Conservation (phyloP, 108 stramenopile genomes). For the Discostella stelligeroides region DNA sequence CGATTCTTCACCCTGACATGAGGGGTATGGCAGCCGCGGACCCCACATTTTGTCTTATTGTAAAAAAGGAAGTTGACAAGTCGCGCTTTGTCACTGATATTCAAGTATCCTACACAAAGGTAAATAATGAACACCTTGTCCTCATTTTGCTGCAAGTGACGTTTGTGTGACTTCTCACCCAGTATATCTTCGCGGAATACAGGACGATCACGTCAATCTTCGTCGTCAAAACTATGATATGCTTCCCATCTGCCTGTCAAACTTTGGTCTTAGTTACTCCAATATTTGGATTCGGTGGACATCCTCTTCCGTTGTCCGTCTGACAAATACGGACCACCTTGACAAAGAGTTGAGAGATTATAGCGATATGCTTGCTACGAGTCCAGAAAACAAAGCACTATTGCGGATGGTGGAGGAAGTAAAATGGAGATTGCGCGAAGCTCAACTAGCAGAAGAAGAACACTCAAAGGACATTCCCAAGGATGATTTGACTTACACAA, state of each 20-base stretch:
- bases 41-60: slow-evolving; percentile 37
- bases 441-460: slow-evolving; percentile 42
- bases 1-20: slow-evolving; percentile 30
- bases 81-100: slow-evolving; percentile 29
- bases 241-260: slow-evolving; percentile 36
- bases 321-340: slow-evolving; percentile 36
- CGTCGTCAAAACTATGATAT: slow-evolving; percentile 37
- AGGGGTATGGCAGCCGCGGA: slow-evolving; percentile 27
- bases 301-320: slow-evolving; percentile 20
- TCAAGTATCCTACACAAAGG: slow-evolving; percentile 34
- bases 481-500: slow-evolving; percentile 44
- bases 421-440: slow-evolving; percentile 36
- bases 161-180: too few species aligned
- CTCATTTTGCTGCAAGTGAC: too few species aligned
- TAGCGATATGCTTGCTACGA: slow-evolving; percentile 27
- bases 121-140: too few species aligned
- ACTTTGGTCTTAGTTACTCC: slow-evolving; percentile 37
- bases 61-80: slow-evolving; percentile 26
- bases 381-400: slow-evolving; percentile 36
- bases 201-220: slow-evolving; percentile 18
- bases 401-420: slow-evolving; percentile 31
- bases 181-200: too few species aligned
- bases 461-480: slow-evolving; percentile 35
- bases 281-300: slow-evolving; percentile 46
- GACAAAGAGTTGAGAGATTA: slow-evolving; percentile 46